Conservation (phyloP, 2,329 filamentous ascomycete genomes). For the Fonsecaea multimorphosa region DNA sequence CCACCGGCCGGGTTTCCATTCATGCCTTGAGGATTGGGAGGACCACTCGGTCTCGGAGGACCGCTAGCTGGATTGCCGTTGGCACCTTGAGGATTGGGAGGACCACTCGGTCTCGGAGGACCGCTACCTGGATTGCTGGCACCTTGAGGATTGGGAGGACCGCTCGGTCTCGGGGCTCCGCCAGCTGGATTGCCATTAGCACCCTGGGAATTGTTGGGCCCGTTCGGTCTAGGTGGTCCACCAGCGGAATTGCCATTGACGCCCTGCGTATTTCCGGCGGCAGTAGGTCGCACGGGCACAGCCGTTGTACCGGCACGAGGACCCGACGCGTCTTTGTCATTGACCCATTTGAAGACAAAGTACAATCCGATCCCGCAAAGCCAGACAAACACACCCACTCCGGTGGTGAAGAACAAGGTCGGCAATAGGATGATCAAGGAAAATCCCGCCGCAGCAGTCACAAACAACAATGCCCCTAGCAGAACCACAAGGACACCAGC, state of each 20-base stretch:
- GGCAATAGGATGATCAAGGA: conserved; percentile 72
- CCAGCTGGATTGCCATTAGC: neutral
- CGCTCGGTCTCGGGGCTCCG: too few relatives aligned
- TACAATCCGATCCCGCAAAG: conserved; percentile 68
- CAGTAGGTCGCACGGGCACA: neutral
- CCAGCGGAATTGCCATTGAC: neutral
- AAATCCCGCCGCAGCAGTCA: conserved; percentile 70
- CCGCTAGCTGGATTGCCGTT: neutral
- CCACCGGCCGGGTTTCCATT: conserved; percentile 20
- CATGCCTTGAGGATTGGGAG: neutral
- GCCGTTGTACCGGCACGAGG: neutral
- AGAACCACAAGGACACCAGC: conserved; percentile 62
- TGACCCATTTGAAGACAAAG: conserved; percentile 41
- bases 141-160: neutral
- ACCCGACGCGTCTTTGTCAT: conserved; percentile 32
- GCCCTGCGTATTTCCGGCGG: neutral
- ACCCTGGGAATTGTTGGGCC: neutral
- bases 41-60: neutral
- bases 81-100: neutral
- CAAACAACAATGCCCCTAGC: conserved; percentile 63
- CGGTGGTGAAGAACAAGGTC: conserved; percentile 69
- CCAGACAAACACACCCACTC: conserved; percentile 69
- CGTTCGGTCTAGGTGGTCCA: neutral
- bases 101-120: neutral
- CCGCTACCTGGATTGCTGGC: neutral